Evolutionary conservation across 352 stramenopile genomes (phyloP).

Genomic region (Globisporangium alternatum): DNA sequence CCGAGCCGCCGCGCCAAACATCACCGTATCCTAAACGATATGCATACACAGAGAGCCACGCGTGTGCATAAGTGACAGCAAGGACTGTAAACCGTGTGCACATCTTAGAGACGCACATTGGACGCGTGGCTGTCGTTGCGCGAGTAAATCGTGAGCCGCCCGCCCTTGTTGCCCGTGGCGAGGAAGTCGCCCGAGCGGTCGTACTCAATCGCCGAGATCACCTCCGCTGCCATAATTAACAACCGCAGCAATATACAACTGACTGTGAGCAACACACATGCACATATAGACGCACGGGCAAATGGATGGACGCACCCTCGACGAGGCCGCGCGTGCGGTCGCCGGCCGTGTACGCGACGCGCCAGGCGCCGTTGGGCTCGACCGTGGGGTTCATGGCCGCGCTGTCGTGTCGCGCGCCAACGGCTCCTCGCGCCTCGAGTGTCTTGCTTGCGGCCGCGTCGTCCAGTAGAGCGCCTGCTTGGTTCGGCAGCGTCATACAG

Average conservation of each 20-base stretch:
- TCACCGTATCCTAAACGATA: constrained; percentile 23
- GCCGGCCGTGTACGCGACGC: constrained; percentile 42
- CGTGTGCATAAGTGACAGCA: too few species aligned
- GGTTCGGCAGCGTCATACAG: constrained; percentile 11
- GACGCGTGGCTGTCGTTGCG: constrained; percentile 29
- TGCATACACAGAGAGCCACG: constrained; percentile 20
- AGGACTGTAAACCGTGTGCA: neutral
- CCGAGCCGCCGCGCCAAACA: constrained; percentile 25
- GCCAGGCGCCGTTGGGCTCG: constrained; percentile 42
- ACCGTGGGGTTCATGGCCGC: constrained; percentile 16
- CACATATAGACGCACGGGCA: constrained; percentile 1
- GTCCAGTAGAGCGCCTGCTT: constrained; percentile 1
- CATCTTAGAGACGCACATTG: constrained; percentile 13
- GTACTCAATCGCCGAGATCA: constrained; percentile 95
- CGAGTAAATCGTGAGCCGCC: constrained; percentile 89
- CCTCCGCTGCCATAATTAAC: constrained; percentile 65
- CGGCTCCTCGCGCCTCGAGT: neutral
- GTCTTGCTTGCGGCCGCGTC: neutral
- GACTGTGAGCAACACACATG: neutral
- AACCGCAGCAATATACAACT: neutral
- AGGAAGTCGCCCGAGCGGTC: constrained; percentile 90
- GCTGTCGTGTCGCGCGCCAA: neutral
- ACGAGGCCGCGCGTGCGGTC: constrained; percentile 61
- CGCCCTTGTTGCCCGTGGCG: constrained; percentile 93
- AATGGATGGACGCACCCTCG: constrained; percentile 33